Evolutionary conservation across 768 basidiomycete species (phyloP), one percentile per base, ranked within the genome.

Genomic region (Kwoniella pini): DNA sequence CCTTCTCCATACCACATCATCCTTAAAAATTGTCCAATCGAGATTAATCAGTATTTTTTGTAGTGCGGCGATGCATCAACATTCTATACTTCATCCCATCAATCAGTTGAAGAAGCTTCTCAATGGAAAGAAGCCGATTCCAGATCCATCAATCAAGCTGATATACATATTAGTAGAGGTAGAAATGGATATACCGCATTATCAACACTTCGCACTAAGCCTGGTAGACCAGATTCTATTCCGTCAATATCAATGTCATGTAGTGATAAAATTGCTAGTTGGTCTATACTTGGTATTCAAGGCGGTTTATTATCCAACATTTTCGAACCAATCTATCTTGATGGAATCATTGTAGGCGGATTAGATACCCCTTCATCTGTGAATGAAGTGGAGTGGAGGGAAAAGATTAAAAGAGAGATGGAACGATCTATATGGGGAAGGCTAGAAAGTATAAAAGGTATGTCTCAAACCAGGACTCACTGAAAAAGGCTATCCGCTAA

Each of bases 41-140:
- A 42, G 39, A 13, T 40, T 36, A 3, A 13, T 22, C 46, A 36
- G 13, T 31, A 17, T 19, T 19, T 46, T 44, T 24, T 17, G 24
- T 74, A 94, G 91, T 75, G 91, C 72, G 92, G 92, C 10, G 92
- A 94, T 67, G 91, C 90, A 3, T 94, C 92, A 15, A 94, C 84
- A 78, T 83, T 88, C 0, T 84, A 85, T 64, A 82, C 94, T 4
- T 88, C 91, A 3, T 78, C 84, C 0, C 78, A 81, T n/a, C 92
- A 95, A 76, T 87, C 90, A 62, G 81, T 83, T 45, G 81, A 82
- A 39, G 88, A 89, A 81, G 90, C 91, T 0, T 78, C 79, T 0
- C 80, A 90, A 42, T 92, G 90, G 79, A 80, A 3, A 21, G 51
- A 48, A 11, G 15, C 48, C 4, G 57, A 49, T 57, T 6, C 11